Base-by-base conservation (phyloP, 495 filamentous ascomycete species). In the Penicillium flavigenum region DNA sequence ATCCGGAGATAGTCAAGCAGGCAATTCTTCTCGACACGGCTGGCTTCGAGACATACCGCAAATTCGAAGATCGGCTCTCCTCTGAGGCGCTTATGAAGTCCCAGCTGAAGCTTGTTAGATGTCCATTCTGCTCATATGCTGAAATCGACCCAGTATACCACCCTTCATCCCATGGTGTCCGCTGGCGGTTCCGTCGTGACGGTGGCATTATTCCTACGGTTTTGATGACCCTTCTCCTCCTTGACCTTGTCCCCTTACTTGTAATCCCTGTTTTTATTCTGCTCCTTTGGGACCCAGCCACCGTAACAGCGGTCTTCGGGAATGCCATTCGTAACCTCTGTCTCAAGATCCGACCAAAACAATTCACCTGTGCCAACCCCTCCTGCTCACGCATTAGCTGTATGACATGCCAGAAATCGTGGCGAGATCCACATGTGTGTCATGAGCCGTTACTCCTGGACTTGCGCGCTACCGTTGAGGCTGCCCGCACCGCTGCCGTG, bases 41-140 rank as follows among this genome's bases (percentile, higher is more conserved):
- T 45, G 89, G 89, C n/a, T 67, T 75, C 34, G 89, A 91, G 65
- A 81, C 86, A 8, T 76, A 87, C 54, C 77, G 76, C 54, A 86
- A 86, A 59, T 81, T 98, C 11, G 87, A 96, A 60, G 85, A 90
- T 58, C 85, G 89, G 16, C 73, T 91, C 3, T 87, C 88, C 2
- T 84, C 84, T 14, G 88, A 95, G 58, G 79, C 74, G 2, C 79
- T 98, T 8, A 63, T 88, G 29, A 84, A 87, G 49, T 88, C 87
- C 31, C 76, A 83, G 19, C 70, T 96, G 17, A 85, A 86, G n/a
- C 81, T 97, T 14, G 73, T 96, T 49, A 83, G 85, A 32, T 98
- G 94, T 64, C 92, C 92, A 0, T 96, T 93, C 64, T 98, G 94
- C 78, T 73, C 78, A 44, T 98, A 97, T 63, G 91, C 90, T 34